Base-by-base conservation (phyloP, 2,329 filamentous ascomycete species). In the Monosporascus sp. region DNA sequence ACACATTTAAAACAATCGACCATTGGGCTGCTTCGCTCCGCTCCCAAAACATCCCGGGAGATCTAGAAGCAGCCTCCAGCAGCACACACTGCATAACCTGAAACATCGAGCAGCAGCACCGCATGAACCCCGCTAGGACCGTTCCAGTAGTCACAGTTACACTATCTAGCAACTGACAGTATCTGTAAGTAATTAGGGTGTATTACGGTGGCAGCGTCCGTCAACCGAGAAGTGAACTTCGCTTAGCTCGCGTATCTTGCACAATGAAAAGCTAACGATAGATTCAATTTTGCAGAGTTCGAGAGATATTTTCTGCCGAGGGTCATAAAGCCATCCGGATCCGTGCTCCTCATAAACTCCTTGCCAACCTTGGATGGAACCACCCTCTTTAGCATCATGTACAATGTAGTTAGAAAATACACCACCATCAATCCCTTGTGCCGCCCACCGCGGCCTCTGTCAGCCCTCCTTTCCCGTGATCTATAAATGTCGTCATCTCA, bases 51-150 rank as follows among this genome's bases (percentile, higher is more conserved):
- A 16, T 11, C 17, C 19, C 27, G 26, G n/a, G 4, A 48, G 19
- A 24, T 43, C 40, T 24, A 19, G 40, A 14, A 14, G n/a, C 40
- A 43, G 37, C 37, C 9, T 43, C 8, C 40, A 16, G 9, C 19
- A 43, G 40, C 19, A 46, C 19, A 46, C 53, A 60, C 59, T 50
- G 56, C 59, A 61, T 61, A 49, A 61, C 59, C 59, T 61, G 59
- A 61, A 61, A 61, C 59, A n/a, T 16, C 55, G 31, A 53, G 19
- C 34, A 14, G 27, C 14, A 27, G 26, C 27, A 34, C 31, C 31
- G 14, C 9, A 34, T 4, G 31, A 34, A 26, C 17, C 46, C 46
- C 34, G 37, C 34, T 19, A 20, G 31, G 3, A 22, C 19, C 19
- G 27, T 36, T n/a, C 31, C n/a, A 22, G n/a, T 3, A 14, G 27